Percentiles rank a stretch among this genome's conserved stretches.
These are phyloP conservation scores for Coffea eugenioides DNA, from an alignment of 257 asterid species.

Conservation along the genomic window DNA sequence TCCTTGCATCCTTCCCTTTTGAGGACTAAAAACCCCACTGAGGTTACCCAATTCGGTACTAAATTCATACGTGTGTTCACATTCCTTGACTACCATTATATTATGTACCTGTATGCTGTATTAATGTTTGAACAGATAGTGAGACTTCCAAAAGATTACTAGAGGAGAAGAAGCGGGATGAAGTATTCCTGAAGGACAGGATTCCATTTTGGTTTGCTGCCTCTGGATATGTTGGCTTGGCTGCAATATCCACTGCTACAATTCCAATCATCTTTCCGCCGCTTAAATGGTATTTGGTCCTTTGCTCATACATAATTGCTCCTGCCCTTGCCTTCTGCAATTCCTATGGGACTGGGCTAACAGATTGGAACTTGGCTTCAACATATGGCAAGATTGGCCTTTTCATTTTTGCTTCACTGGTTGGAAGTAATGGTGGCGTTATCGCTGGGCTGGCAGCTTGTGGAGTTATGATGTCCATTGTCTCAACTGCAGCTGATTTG, in stretches of 20 bases:
- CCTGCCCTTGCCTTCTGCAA: conserved; percentile 99
- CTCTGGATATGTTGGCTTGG: conserved; percentile 82
- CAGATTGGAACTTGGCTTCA: conserved; percentile 92
- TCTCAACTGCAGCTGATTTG: conserved; percentile 91
- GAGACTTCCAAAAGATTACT: conserved; percentile 42
- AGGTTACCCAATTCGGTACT: not conserved
- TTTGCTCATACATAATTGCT: conserved; percentile 80
- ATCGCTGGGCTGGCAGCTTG: conserved; percentile 88
- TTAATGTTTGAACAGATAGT: conserved; percentile 40
- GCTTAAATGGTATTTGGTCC: conserved; percentile 89
- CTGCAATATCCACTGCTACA: conserved; percentile 72
- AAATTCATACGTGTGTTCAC: not conserved
- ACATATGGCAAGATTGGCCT: conserved; percentile 94
- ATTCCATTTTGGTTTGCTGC: conserved; percentile 89
- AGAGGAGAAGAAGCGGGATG: conserved; percentile 66
- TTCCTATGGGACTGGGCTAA: conserved; percentile 89
- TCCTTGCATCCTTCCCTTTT: not conserved
- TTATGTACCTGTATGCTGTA: not conserved
- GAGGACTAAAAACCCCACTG: not conserved
- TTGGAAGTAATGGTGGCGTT: conserved; percentile 83
- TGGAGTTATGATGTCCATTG: conserved; percentile 97
- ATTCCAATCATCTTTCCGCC: conserved; percentile 89
- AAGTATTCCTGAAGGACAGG: conserved; percentile 68
- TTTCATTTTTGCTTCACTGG: conserved; percentile 78
- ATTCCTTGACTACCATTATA: not conserved